Evolutionary conservation across 257 asterid species (phyloP).

Genomic region (Jaltomata sinuosa): DNA sequence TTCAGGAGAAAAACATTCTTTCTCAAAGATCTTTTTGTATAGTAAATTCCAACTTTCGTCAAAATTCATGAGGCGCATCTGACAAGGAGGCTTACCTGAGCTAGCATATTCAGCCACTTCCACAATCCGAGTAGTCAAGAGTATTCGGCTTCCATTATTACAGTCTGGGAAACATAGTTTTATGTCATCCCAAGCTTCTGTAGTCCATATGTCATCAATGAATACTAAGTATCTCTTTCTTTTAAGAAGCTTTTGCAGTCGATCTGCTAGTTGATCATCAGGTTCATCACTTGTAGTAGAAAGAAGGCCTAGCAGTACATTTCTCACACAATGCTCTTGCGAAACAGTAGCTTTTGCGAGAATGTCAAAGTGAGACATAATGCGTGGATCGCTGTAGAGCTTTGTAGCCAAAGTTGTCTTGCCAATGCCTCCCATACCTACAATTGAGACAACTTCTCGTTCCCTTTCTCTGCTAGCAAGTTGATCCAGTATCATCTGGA

Average conservation of each 20-base stretch:
- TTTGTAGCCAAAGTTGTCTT: conserved; percentile 9
- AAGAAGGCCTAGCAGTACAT: neutral
- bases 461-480: neutral
- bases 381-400: neutral
- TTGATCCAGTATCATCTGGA: neutral
- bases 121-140: neutral
- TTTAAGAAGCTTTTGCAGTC: neutral
- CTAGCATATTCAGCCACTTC: neutral
- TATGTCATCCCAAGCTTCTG: neutral
- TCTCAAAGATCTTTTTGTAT: neutral
- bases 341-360: conserved; percentile 2
- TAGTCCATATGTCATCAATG: conserved; percentile 8
- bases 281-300: neutral
- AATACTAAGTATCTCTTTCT: neutral
- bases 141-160: neutral
- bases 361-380: neutral
- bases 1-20: neutral
- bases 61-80: neutral
- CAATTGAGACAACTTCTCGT: neutral
- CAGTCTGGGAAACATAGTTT: neutral
- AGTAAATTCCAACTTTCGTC: conserved; percentile 8
- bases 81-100: neutral
- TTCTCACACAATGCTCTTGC: neutral
- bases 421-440: conserved; percentile 7
- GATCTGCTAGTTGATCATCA: neutral